Evolutionary conservation across 306 rosid species (phyloP).

Genomic region (Prunus campanulata): DNA sequence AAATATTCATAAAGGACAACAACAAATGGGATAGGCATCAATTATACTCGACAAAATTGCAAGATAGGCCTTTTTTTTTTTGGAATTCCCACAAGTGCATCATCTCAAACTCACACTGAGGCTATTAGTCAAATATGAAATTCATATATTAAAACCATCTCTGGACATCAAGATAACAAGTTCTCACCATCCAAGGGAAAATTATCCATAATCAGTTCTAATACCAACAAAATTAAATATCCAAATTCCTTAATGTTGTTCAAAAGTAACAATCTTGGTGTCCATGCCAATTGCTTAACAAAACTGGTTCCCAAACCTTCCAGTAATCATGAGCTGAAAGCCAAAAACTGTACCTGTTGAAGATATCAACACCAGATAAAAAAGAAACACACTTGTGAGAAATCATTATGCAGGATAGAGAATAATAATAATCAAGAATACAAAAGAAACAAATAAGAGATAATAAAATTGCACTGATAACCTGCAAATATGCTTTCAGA

Average conservation of each 20-base stretch:
- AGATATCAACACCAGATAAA: not conserved
- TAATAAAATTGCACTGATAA: not conserved
- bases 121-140: not conserved
- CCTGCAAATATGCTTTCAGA: not conserved
- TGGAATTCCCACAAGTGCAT: no score
- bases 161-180: not conserved
- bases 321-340: no score
- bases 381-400: not conserved
- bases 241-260: not conserved
- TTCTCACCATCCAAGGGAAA: not conserved
- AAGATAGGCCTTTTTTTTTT: no score
- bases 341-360: not conserved
- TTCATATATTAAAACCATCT: not conserved
- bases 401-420: not conserved
- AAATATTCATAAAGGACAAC: no score
- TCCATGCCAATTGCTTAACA: not conserved
- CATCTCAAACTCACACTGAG: no score
- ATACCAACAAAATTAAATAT: not conserved
- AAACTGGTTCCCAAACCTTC: no score
- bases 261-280: not conserved
- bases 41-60: no score
- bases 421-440: not conserved
- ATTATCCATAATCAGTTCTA: not conserved
- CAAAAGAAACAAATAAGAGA: not conserved
- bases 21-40: no score